These are phyloP conservation scores for Hura crepitans DNA, from an alignment of 441 rosid genomes.

Conservation along the genomic window DNA sequence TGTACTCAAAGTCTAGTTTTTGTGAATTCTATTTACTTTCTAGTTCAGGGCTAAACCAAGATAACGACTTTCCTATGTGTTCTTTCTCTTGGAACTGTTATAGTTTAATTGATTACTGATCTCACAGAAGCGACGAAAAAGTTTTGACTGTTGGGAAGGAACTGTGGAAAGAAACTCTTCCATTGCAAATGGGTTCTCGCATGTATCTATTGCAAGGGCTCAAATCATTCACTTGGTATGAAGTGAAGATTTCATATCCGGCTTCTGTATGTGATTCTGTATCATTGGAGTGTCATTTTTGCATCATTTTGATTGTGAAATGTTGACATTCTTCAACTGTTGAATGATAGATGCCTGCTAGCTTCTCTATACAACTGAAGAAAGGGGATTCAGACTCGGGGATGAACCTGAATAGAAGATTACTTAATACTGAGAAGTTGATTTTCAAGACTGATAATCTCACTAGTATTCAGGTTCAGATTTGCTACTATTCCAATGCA, in stretches of 20 bases:
- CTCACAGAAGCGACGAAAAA: slow-evolving; percentile 36
- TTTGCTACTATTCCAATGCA: slow-evolving; percentile 5
- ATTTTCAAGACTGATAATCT: slow-evolving; percentile 56
- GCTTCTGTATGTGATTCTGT: slow-evolving; percentile 69
- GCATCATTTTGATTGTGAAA: slow-evolving; percentile 15
- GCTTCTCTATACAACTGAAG: slow-evolving; percentile 56
- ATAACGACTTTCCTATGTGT: neutral
- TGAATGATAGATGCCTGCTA: slow-evolving; percentile 55
- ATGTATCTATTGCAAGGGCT: slow-evolving; percentile 55
- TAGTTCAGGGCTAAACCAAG: neutral
- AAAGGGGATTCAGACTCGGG: slow-evolving; percentile 36
- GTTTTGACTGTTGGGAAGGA: slow-evolving; percentile 61
- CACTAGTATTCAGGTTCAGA: slow-evolving; percentile 46
- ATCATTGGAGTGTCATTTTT: slow-evolving; percentile 14
- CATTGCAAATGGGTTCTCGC: slow-evolving; percentile 53
- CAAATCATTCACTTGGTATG: slow-evolving; percentile 67
- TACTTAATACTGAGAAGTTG: slow-evolving; percentile 76
- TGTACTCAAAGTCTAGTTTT: slow-evolving; percentile 14
- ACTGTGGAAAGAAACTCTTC: slow-evolving; percentile 59
- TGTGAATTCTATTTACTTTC: neutral
- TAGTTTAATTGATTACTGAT: slow-evolving; percentile 2
- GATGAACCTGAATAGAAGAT: slow-evolving; percentile 41
- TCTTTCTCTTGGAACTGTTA: neutral
- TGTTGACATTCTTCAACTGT: neutral
- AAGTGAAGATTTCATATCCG: slow-evolving; percentile 97